These are phyloP conservation scores for Heritiera fomes DNA, from an alignment of 345 rosid genomes.

Conservation along the genomic window DNA sequence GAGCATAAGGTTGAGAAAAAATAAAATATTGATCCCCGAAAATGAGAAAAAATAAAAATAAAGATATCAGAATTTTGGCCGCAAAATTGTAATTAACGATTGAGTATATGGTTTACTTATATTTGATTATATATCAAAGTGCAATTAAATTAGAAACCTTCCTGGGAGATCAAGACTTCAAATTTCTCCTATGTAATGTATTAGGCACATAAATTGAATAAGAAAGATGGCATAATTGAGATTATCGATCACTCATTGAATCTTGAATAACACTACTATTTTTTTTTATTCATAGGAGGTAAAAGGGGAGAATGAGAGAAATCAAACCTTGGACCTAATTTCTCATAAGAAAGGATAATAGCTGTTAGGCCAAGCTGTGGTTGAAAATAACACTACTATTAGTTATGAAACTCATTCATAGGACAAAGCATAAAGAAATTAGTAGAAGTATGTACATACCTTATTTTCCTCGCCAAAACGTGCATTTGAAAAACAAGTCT, in stretches of 20 bases:
- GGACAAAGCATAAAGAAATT: no score
- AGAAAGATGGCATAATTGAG: neutral
- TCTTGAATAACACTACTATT: neutral
- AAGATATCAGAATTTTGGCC: neutral
- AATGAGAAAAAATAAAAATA: neutral
- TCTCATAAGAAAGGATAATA: no score
- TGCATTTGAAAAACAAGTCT: constrained; percentile 50
- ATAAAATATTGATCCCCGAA: neutral
- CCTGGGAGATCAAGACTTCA: neutral
- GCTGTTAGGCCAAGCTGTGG: no score
- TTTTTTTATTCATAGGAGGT: neutral
- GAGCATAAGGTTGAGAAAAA: neutral
- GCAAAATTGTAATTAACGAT: neutral
- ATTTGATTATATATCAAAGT: neutral
- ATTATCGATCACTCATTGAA: neutral
- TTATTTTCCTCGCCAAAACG: constrained; percentile 26
- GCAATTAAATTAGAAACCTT: neutral
- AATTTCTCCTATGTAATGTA: neutral
- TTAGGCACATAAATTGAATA: neutral
- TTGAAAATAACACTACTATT: no score
- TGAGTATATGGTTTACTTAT: neutral
- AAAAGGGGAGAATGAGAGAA: neutral
- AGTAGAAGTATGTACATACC: constrained; percentile 17
- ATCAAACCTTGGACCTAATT: no score
- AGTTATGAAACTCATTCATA: neutral